A percentile compares a stretch with the other conserved stretches of the same genome.
These are phyloP conservation scores for Aphanoascus verrucosus DNA, from an alignment of 2,329 filamentous ascomycete genomes.

Conservation along the genomic window DNA sequence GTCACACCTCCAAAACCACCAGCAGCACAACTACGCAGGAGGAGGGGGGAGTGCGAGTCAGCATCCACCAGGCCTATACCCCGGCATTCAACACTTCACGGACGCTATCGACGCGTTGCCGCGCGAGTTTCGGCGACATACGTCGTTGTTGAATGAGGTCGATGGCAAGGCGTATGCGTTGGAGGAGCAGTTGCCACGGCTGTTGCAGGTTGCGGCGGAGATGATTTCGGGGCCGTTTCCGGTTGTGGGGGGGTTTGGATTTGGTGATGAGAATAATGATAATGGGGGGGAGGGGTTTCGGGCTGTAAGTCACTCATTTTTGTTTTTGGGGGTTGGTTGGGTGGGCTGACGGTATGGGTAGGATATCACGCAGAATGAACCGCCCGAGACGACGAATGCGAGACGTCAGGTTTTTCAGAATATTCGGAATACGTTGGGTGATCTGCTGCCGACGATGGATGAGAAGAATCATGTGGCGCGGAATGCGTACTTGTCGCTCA, in stretches of 20 bases:
- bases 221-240: conserved; percentile 19
- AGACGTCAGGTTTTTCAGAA: conserved; percentile 64
- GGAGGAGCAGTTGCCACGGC: conserved; percentile 67
- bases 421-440: conserved; percentile 64
- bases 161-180: conserved; percentile 91
- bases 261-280: not conserved
- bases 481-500: conserved; percentile 79
- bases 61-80: conserved; percentile 46
- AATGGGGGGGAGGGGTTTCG: conserved; percentile 1
- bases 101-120: conserved; percentile 86
- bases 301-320: conserved; percentile 1
- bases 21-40: not conserved
- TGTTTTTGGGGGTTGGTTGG: not conserved
- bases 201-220: conserved; percentile 45
- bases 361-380: conserved; percentile 19
- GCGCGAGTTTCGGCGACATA: conserved; percentile 89
- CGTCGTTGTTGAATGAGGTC: conserved; percentile 91
- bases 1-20: too few species aligned
- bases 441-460: conserved; percentile 81
- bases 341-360: too few species aligned
- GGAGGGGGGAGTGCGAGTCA: conserved; percentile 18
- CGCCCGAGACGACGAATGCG: conserved; percentile 26
- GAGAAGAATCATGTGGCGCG: conserved; percentile 97
- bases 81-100: conserved; percentile 65
- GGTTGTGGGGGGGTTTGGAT: not conserved